Evolutionary conservation across 202 grass and related monocot genomes (phyloP).

Genomic region (Sporobolus alterniflorus): DNA sequence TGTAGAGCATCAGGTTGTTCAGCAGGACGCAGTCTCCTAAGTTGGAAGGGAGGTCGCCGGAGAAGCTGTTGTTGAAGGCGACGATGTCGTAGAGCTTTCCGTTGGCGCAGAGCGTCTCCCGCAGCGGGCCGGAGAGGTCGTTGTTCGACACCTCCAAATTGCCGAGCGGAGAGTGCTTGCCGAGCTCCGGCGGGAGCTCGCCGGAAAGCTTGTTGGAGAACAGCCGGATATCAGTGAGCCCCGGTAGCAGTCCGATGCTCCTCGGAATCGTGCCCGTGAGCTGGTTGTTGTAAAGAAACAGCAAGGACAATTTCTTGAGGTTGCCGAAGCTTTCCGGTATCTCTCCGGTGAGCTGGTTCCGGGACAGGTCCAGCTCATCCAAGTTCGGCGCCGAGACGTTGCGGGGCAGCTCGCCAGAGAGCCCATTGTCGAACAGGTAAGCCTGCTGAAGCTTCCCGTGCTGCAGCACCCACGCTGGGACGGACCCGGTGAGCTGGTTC

Average conservation of each 20-base stretch:
- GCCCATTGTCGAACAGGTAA: slow-evolving; percentile 45
- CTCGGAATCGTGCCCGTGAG: slow-evolving; percentile 62
- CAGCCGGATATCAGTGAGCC: slow-evolving; percentile 42
- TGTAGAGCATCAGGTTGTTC: slow-evolving; percentile 53
- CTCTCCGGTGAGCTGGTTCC: slow-evolving; percentile 55
- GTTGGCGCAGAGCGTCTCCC: slow-evolving; percentile 50
- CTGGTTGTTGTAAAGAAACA: slow-evolving; percentile 61
- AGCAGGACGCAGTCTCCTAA: slow-evolving; percentile 39
- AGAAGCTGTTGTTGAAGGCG: slow-evolving; percentile 70
- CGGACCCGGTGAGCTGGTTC: slow-evolving; percentile 56
- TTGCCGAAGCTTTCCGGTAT: slow-evolving; percentile 53
- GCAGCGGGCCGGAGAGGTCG: slow-evolving; percentile 51
- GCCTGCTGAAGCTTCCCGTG: slow-evolving; percentile 31
- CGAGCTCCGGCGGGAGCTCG: slow-evolving; percentile 62
- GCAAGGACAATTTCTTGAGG: slow-evolving; percentile 24
- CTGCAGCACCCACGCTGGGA: slow-evolving; percentile 67
- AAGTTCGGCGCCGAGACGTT: slow-evolving; percentile 34
- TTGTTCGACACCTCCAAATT: slow-evolving; percentile 69
- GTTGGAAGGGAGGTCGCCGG: slow-evolving; percentile 44
- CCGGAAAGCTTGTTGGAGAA: slow-evolving; percentile 66
- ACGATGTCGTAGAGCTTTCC: slow-evolving; percentile 43
- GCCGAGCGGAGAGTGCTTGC: slow-evolving; percentile 62
- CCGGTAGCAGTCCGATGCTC: slow-evolving; percentile 53
- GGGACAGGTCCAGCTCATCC: slow-evolving; percentile 55
- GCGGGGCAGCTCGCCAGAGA: slow-evolving; percentile 56